Percentiles rank a stretch among this genome's conserved stretches.
phyloP scores from a whole-genome alignment of 2,329 filamentous ascomycete genomes.

The Beauveria caledonica region DNA sequence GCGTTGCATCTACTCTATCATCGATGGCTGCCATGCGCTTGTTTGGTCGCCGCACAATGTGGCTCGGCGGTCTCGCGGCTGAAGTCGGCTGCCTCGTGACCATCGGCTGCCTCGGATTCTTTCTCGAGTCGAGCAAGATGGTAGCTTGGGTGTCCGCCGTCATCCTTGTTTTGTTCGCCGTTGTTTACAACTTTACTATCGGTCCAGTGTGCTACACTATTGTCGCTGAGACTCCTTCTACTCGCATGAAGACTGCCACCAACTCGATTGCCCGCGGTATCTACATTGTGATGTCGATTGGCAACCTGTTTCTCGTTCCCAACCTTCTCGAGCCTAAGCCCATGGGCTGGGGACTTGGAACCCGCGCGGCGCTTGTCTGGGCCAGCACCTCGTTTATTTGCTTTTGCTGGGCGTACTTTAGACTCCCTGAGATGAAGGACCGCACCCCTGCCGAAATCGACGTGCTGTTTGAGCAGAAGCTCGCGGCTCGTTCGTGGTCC shows the following conservation, averaged over 20 bases:
- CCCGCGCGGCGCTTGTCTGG: conserved; percentile 16
- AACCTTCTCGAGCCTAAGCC: conserved; percentile 16
- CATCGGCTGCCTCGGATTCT: conserved; percentile 24
- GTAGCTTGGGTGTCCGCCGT: conserved; percentile 27
- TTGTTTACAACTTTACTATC: conserved; percentile 35
- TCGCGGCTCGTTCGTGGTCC: conserved; percentile 17
- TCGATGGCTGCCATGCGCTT: conserved; percentile 34
- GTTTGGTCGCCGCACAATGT: conserved; percentile 35
- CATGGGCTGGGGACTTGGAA: conserved; percentile 16
- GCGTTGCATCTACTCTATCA: conserved; percentile 33
- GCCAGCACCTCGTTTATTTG: conserved; percentile 12
- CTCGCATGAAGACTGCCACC: conserved; percentile 17
- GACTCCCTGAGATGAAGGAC: conserved; percentile 19
- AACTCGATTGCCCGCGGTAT: conserved; percentile 15
- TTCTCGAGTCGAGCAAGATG: conserved; percentile 14
- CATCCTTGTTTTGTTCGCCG: conserved; percentile 30
- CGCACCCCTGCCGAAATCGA: conserved; percentile 17
- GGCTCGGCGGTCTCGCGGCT: conserved; percentile 30
- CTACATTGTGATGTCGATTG: conserved; percentile 14
- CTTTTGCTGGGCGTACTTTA: conserved; percentile 17
- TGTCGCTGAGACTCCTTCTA: conserved; percentile 32
- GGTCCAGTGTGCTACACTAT: conserved; percentile 30
- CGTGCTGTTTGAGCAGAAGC: conserved; percentile 16
- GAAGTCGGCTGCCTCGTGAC: conserved; percentile 29
- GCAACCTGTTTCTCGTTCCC: conserved; percentile 16